Percentiles rank a stretch among this genome's conserved stretches.
Evolutionary conservation across 2,329 filamentous ascomycete genomes (phyloP).

Genomic region (Paracoccidioides brasiliensis): DNA sequence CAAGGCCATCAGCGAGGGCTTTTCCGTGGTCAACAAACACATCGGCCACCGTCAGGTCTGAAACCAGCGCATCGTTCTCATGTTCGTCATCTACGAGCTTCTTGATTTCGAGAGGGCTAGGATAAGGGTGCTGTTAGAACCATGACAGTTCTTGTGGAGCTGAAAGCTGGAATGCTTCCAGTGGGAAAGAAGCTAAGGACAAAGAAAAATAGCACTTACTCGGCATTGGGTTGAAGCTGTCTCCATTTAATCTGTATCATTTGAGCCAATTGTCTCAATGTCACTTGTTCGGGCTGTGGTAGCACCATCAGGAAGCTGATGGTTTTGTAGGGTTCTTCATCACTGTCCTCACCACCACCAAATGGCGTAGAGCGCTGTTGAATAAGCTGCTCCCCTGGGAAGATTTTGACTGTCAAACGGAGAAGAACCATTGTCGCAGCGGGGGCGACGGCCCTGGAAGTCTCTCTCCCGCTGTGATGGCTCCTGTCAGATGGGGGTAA

Average conservation of each 20-base stretch:
- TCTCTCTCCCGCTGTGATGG: not conserved
- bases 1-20: constrained; percentile 20
- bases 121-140: not conserved
- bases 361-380: no score
- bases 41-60: constrained; percentile 24
- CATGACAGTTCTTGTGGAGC: no score
- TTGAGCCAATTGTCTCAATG: constrained; percentile 18
- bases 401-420: constrained; percentile 25
- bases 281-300: constrained; percentile 20
- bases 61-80: constrained; percentile 20
- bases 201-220: constrained; percentile 18
- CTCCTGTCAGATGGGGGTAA: not conserved
- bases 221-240: constrained; percentile 19
- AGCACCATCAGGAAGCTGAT: constrained; percentile 22
- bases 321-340: constrained; percentile 12
- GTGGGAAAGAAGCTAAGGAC: not conserved
- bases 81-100: constrained; percentile 26
- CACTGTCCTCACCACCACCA: constrained; percentile 10
- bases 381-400: constrained; percentile 16
- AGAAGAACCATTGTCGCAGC: constrained; percentile 22
- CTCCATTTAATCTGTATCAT: constrained; percentile 24
- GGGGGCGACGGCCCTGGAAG: not conserved
- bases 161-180: not conserved
- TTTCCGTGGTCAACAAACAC: constrained; percentile 28
- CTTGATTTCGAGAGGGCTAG: constrained; percentile 25